Percentiles rank a stretch among this genome's conserved stretches.
phyloP scores from a whole-genome alignment of 2,329 filamentous ascomycete species.

The Parafenestella ontariensis region DNA sequence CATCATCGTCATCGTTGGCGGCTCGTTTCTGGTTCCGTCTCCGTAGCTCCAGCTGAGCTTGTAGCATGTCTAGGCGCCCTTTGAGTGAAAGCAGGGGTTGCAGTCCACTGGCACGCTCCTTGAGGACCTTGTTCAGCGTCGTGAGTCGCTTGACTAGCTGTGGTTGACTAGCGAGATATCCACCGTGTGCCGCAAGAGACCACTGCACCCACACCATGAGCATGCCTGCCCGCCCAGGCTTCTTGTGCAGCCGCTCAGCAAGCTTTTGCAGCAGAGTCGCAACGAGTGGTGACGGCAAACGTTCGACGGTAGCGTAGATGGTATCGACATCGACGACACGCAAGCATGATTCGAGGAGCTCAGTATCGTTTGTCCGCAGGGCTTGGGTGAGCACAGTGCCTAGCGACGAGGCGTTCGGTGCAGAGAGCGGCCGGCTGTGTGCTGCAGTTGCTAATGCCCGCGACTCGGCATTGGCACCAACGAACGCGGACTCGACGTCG shows the following conservation, averaged over 20 bases:
- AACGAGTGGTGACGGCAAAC: slow-evolving; percentile 84
- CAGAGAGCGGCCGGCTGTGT: slow-evolving; percentile 58
- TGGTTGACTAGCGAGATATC: slow-evolving; percentile 85
- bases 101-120: slow-evolving; percentile 82
- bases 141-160: slow-evolving; percentile 79
- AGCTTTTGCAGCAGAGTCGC: slow-evolving; percentile 80
- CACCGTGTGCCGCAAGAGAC: slow-evolving; percentile 90
- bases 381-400: slow-evolving; percentile 93
- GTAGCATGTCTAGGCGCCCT: slow-evolving; percentile 93
- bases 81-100: slow-evolving; percentile 86
- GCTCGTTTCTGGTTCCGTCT: slow-evolving; percentile 69
- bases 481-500: slow-evolving; percentile 71
- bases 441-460: slow-evolving; percentile 54
- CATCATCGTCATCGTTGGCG: slow-evolving; percentile 68
- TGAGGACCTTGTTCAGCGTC: slow-evolving; percentile 83
- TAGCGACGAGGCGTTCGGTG: slow-evolving; percentile 79
- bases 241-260: slow-evolving; percentile 82
- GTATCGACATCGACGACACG: slow-evolving; percentile 77
- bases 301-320: slow-evolving; percentile 87
- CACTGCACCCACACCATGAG: slow-evolving; percentile 96
- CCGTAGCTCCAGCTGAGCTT: slow-evolving; percentile 84
- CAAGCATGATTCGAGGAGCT: slow-evolving; percentile 90
- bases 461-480: slow-evolving; percentile 53
- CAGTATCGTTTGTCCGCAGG: slow-evolving; percentile 87
- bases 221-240: slow-evolving; percentile 86